A percentile compares a stretch with the other conserved stretches of the same genome.
These are phyloP conservation scores for Paraphoma sp. DNA, from an alignment of 2,329 filamentous ascomycete species.

Conservation along the genomic window DNA sequence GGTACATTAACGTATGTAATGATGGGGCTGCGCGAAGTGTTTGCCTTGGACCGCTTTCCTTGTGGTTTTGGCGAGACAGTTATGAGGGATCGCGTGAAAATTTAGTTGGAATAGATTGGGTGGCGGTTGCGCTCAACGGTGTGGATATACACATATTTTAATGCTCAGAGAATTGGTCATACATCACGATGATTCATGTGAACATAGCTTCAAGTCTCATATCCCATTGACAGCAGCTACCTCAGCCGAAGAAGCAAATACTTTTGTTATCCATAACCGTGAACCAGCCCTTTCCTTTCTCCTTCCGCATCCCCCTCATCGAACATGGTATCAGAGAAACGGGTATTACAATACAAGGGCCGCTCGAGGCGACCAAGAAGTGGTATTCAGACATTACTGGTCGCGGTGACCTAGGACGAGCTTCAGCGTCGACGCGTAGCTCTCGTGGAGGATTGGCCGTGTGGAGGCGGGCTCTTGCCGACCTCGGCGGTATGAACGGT, in stretches of 20 bases:
- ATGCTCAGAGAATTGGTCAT: no score
- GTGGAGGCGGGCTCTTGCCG: slow-evolving; percentile 2
- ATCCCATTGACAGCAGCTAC: slow-evolving; percentile 9
- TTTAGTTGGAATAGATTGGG: no score
- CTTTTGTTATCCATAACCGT: slow-evolving; percentile 21
- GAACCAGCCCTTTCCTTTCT: slow-evolving; percentile 2
- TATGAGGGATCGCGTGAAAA: no score
- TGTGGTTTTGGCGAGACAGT: no score
- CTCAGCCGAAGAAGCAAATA: slow-evolving; percentile 7
- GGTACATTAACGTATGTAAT: no score
- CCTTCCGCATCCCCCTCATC: slow-evolving; percentile 3
- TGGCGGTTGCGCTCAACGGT: no score
- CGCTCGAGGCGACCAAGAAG: slow-evolving; percentile 15
- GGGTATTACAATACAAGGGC: slow-evolving; percentile 34
- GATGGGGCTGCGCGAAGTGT: no score
- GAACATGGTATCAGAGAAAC: slow-evolving; percentile 30
- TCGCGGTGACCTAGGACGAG: slow-evolving; percentile 34
- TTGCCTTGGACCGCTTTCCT: no score
- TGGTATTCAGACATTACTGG: slow-evolving; percentile 47
- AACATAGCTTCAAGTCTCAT: not conserved
- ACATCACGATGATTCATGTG: no score
- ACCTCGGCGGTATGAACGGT: slow-evolving; percentile 3
- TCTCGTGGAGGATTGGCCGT: slow-evolving; percentile 6
- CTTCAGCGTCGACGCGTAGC: slow-evolving; percentile 34
- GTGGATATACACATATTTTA: no score